These are phyloP conservation scores for Exserohilum rostratum DNA, from an alignment of 2,329 filamentous ascomycete species.

Conservation along the genomic window DNA sequence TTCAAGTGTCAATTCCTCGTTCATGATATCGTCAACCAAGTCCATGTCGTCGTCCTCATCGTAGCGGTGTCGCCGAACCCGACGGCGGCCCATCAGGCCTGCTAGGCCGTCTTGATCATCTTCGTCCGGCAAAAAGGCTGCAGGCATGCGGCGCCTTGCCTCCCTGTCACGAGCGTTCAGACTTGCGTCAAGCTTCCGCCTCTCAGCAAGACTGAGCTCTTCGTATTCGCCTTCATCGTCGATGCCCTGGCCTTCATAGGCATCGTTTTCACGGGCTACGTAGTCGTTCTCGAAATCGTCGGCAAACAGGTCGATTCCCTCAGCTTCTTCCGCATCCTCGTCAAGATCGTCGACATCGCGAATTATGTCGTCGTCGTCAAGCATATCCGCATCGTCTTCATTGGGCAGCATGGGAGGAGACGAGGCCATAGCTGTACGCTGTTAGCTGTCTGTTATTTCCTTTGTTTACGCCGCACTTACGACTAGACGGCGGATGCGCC, in stretches of 20 bases:
- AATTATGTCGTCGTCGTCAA: slow-evolving; percentile 70
- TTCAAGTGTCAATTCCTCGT: slow-evolving; percentile 91
- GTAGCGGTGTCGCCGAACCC: slow-evolving; percentile 85
- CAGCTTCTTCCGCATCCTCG: slow-evolving; percentile 72
- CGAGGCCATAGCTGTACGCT: slow-evolving; percentile 59
- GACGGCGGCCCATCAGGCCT: slow-evolving; percentile 83
- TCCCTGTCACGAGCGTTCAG: slow-evolving; percentile 77
- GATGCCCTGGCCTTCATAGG: slow-evolving; percentile 73
- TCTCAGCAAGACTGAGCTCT: slow-evolving; percentile 68
- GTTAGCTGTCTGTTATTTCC: slow-evolving; percentile 16
- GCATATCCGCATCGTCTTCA: slow-evolving; percentile 71
- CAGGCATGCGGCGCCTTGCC: slow-evolving; percentile 68
- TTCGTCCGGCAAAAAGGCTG: slow-evolving; percentile 78
- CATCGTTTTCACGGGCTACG: slow-evolving; percentile 57
- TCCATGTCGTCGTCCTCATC: slow-evolving; percentile 93
- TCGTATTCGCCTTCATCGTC: slow-evolving; percentile 84
- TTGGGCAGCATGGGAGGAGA: slow-evolving; percentile 71
- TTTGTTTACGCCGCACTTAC: slow-evolving; percentile 53
- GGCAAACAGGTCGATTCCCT: slow-evolving; percentile 73
- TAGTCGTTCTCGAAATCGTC: slow-evolving; percentile 72
- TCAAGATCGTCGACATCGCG: slow-evolving; percentile 70
- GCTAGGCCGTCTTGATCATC: slow-evolving; percentile 85
- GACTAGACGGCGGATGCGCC: slow-evolving; percentile 66
- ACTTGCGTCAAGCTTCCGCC: slow-evolving; percentile 74
- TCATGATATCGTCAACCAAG: slow-evolving; percentile 92